Conservation (phyloP, 129 eudicot genomes). For the Arctium minus region DNA sequence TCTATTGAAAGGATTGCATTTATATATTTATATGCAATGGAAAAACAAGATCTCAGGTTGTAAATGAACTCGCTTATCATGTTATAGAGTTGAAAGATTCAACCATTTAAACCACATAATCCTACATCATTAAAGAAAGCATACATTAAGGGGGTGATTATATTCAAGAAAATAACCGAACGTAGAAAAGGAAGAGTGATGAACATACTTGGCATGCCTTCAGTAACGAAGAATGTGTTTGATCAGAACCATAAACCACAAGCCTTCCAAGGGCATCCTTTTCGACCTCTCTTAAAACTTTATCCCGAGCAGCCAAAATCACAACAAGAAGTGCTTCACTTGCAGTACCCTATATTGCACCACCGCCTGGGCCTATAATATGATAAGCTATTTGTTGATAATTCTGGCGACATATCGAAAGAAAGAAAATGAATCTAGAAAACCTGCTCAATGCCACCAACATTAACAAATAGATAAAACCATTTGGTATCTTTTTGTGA, state of each 20-base stretch:
- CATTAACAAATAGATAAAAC: neutral
- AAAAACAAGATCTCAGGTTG: neutral
- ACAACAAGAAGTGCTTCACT: no score
- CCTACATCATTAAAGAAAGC: neutral
- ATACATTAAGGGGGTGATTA: neutral
- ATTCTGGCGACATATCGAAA: no score
- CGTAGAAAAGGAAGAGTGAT: neutral
- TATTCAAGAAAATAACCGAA: neutral
- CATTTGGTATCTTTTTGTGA: no score
- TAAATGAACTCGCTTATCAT: neutral
- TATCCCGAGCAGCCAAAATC: no score
- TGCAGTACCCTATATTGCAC: no score
- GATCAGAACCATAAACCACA: no score
- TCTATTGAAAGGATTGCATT: neutral
- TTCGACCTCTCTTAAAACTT: no score
- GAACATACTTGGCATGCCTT: constrained; percentile 90
- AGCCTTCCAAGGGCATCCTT: no score
- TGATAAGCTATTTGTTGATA: no score
- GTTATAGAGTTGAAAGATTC: neutral
- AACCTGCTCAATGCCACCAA: neutral
- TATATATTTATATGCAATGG: neutral
- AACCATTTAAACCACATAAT: neutral
- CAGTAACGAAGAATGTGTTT: constrained; percentile 74
- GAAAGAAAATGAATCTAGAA: neutral
- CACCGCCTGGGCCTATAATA: no score